phyloP scores from a whole-genome alignment of 2,329 filamentous ascomycete genomes.

The Cercospora zeina region DNA sequence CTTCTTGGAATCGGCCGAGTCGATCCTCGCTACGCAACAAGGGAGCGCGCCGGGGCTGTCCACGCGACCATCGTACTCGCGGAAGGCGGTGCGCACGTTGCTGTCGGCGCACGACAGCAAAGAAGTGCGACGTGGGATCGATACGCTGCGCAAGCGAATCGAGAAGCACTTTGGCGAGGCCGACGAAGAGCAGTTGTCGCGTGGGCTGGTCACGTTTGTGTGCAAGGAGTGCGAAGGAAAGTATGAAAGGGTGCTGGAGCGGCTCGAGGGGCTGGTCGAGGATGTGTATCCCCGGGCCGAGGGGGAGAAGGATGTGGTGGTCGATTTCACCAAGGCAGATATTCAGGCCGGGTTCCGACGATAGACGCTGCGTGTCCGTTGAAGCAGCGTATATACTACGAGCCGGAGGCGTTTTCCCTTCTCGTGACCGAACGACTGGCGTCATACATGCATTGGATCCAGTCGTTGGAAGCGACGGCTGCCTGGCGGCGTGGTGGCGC shows the following conservation, averaged over 20 bases:
- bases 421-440: not conserved
- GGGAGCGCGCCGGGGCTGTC: slow-evolving; percentile 64
- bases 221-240: slow-evolving; percentile 60
- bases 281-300: slow-evolving; percentile 46
- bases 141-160: slow-evolving; percentile 76
- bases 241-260: slow-evolving; percentile 57
- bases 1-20: slow-evolving; percentile 85
- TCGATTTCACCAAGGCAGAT: slow-evolving; percentile 42
- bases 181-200: slow-evolving; percentile 68
- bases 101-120: slow-evolving; percentile 76
- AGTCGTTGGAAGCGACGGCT: not conserved
- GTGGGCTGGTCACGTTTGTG: slow-evolving; percentile 60
- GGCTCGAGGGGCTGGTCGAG: slow-evolving; percentile 45
- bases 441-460: not conserved
- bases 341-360: slow-evolving; percentile 40
- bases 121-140: slow-evolving; percentile 83
- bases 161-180: slow-evolving; percentile 97
- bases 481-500: not conserved
- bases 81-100: slow-evolving; percentile 81
- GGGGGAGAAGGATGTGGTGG: slow-evolving; percentile 47
- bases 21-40: slow-evolving; percentile 55
- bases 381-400: not conserved
- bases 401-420: not conserved
- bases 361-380: slow-evolving; percentile 2
- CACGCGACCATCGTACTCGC: slow-evolving; percentile 77